Evolutionary conservation across 2,329 filamentous ascomycete genomes (phyloP).

Genomic region (Trichophyton schoenleinii): DNA sequence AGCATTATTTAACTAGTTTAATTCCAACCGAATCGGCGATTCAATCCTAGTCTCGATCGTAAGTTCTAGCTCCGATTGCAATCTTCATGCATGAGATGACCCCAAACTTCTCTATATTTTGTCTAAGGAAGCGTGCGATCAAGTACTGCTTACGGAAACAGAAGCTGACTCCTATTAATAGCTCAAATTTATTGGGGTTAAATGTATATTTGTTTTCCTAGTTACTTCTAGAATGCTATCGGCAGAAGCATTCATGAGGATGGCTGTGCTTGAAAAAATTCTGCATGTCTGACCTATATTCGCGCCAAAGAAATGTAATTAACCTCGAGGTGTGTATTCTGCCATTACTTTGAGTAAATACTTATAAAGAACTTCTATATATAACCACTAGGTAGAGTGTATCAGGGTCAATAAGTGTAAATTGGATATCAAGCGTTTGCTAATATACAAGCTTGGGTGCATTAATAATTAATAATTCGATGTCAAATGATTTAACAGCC

Average conservation of each 20-base stretch:
- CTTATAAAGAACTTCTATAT: no score
- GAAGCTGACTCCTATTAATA: not conserved
- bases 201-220: not conserved
- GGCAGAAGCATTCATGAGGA: no score
- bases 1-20: not conserved
- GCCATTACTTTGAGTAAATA: no score
- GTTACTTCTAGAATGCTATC: no score
- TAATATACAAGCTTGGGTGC: not conserved
- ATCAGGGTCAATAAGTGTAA: not conserved
- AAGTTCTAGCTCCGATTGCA: not conserved
- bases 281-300: no score
- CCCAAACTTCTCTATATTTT: not conserved
- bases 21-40: not conserved
- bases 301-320: no score
- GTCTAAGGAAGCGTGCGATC: not conserved
- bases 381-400: no score
- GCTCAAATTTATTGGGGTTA: not conserved
- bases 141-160: not conserved
- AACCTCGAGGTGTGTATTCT: no score
- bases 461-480: not conserved
- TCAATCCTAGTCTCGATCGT: not conserved
- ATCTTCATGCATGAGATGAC: not conserved
- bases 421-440: not conserved
- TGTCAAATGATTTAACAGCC: not conserved
- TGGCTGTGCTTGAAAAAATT: no score